phyloP scores from a whole-genome alignment of 805 yeast genomes.

The Ogataea angusta region DNA sequence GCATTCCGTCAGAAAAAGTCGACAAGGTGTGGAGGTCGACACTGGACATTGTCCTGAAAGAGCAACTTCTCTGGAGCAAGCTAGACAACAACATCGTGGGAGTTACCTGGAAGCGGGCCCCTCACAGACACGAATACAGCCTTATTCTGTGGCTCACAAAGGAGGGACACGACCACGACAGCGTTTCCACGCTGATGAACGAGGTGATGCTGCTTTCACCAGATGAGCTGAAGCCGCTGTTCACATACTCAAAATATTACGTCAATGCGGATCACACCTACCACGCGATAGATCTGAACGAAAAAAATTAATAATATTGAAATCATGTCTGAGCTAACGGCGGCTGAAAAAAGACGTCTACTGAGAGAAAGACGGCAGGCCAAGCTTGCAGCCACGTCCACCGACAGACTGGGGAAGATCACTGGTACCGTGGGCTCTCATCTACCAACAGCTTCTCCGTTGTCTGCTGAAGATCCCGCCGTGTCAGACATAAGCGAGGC shows the following conservation, averaged over 20 bases:
- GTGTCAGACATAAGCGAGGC: slow-evolving; percentile 19
- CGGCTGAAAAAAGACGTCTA: slow-evolving; percentile 55
- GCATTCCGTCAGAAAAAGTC: slow-evolving; percentile 16
- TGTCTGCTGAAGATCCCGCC: slow-evolving; percentile 26
- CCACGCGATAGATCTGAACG: slow-evolving; percentile 15
- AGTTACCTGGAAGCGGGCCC: slow-evolving; percentile 17
- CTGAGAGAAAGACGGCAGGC: slow-evolving; percentile 65
- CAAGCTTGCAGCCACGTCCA: slow-evolving; percentile 54
- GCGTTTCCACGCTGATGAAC: slow-evolving; percentile 14
- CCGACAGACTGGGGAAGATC: slow-evolving; percentile 50
- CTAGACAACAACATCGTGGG: slow-evolving; percentile 20
- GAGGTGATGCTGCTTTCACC: slow-evolving; percentile 17
- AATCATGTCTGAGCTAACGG: slow-evolving; percentile 41
- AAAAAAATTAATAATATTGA: slow-evolving; percentile 1
- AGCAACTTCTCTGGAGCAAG: slow-evolving; percentile 19
- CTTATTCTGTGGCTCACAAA: slow-evolving; percentile 18
- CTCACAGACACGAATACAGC: slow-evolving; percentile 12
- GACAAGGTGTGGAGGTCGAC: slow-evolving; percentile 15
- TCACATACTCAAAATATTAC: slow-evolving; percentile 18
- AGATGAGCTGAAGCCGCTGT: slow-evolving; percentile 18
- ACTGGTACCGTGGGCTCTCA: slow-evolving; percentile 39
- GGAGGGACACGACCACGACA: slow-evolving; percentile 13
- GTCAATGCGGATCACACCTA: slow-evolving; percentile 17
- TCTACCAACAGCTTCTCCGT: slow-evolving; percentile 34
- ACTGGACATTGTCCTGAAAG: slow-evolving; percentile 14